Evolutionary conservation across 1,284 basidiomycete genomes (phyloP).

Genomic region (Cerioporus squamosus): DNA sequence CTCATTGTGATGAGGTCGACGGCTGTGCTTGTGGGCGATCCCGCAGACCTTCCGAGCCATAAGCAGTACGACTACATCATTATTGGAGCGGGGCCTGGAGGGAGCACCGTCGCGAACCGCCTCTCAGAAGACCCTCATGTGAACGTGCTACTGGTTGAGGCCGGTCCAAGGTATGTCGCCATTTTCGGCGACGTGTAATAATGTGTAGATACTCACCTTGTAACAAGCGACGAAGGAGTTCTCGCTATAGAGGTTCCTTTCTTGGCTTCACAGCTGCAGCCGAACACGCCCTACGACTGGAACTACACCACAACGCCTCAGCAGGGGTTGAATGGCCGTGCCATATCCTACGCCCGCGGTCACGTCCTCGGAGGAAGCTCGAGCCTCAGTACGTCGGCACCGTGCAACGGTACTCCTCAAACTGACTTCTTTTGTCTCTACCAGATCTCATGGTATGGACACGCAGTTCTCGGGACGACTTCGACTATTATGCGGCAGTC

Average conservation of each 20-base stretch:
- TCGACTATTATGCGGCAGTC: constrained; percentile 39
- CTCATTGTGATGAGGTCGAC: too few relatives aligned
- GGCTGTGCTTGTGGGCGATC: background rate
- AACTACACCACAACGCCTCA: constrained; percentile 43
- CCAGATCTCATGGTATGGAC: constrained; percentile 47
- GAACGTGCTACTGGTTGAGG: constrained; percentile 29
- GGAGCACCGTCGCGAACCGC: constrained; percentile 22
- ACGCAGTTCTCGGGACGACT: constrained; percentile 46
- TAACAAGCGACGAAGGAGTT: constrained; percentile 29
- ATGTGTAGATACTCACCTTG: background rate
- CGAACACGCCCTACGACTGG: constrained; percentile 33
- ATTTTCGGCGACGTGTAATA: background rate
- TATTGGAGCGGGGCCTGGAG: constrained; percentile 13
- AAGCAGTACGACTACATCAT: constrained; percentile 33
- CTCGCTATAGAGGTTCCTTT: constrained; percentile 30
- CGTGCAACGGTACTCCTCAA: too few relatives aligned
- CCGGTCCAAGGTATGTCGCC: constrained; percentile 17
- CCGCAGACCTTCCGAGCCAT: background rate
- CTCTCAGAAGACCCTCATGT: constrained; percentile 22
- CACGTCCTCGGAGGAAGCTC: constrained; percentile 42
- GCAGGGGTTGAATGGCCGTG: constrained; percentile 32
- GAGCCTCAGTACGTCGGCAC: constrained; percentile 39
- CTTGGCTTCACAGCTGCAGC: constrained; percentile 24
- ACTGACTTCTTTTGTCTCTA: constrained; percentile 17
- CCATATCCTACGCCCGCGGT: constrained; percentile 38